Conservation (phyloP, 139 green algal genomes). For the Chlamydomonas incerta region DNA sequence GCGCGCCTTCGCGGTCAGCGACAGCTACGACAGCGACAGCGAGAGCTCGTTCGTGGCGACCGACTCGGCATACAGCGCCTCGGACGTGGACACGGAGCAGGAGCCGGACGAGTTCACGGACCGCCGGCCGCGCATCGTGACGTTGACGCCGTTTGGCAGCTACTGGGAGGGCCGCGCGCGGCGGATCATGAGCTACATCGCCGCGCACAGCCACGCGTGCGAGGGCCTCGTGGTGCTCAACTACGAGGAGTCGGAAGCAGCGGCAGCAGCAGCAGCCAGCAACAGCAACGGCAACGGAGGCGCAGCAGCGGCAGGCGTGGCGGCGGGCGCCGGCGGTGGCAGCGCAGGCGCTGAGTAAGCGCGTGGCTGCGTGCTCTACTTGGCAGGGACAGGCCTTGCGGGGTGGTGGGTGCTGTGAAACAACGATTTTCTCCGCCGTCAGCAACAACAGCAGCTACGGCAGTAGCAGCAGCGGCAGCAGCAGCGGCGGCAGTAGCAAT, state of each 20-base stretch:
- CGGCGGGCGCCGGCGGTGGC: too few relatives aligned
- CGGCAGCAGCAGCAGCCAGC: not conserved
- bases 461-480: not conserved
- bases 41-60: not conserved
- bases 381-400: not conserved
- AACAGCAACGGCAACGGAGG: not conserved
- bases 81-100: slow-evolving; percentile 5
- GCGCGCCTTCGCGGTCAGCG: not conserved
- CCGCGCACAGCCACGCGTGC: slow-evolving; percentile 33
- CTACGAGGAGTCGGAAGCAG: not conserved
- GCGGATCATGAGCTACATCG: slow-evolving; percentile 26
- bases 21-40: slow-evolving; percentile 36
- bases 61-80: not conserved
- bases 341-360: not conserved
- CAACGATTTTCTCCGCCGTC: not conserved
- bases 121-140: slow-evolving; percentile 12
- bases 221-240: slow-evolving; percentile 18
- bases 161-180: slow-evolving; percentile 31
- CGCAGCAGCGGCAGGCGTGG: too few relatives aligned
- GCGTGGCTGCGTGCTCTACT: not conserved
- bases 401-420: too few relatives aligned
- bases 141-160: slow-evolving; percentile 11
- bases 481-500: not conserved
- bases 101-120: slow-evolving; percentile 21
- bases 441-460: not conserved